Conservation (phyloP, 2,329 filamentous ascomycete species). For the Fusarium nurragi region DNA sequence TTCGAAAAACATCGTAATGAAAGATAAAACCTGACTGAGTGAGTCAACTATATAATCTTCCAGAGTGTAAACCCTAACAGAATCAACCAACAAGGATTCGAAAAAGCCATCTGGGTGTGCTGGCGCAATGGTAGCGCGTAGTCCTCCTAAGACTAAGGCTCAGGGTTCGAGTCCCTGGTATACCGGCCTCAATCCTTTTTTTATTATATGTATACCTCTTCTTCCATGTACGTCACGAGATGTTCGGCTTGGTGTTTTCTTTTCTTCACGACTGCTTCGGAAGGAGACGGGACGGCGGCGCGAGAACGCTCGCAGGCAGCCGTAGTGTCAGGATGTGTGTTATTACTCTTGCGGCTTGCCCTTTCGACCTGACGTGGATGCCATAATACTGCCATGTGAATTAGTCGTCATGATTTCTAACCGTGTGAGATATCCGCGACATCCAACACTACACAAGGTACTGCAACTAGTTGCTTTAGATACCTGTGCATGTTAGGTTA, state of each 20-base stretch:
- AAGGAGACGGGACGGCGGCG: not conserved
- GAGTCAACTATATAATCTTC: constrained; percentile 6
- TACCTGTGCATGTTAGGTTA: not conserved
- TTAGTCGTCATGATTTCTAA: no score
- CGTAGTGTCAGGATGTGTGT: not conserved
- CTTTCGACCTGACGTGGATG: no score
- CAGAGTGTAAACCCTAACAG: not conserved
- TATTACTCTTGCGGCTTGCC: no score
- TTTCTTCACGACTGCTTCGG: not conserved
- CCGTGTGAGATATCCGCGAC: no score
- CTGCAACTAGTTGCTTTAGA: not conserved
- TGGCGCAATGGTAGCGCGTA: constrained; percentile 52
- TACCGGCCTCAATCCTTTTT: constrained; percentile 26
- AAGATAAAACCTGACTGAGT: rapidly evolving
- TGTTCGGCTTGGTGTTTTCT: not conserved
- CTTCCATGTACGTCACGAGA: not conserved
- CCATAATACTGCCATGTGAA: no score
- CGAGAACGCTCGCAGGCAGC: not conserved
- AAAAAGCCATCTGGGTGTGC: constrained; percentile 9
- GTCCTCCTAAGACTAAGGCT: constrained; percentile 55
- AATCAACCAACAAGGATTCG: constrained; percentile 34
- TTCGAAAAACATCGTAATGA: not conserved
- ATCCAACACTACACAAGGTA: not conserved
- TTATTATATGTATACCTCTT: no score
- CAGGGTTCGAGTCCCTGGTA: constrained; percentile 54